Percentiles rank a stretch among this genome's conserved stretches.
phyloP scores from a whole-genome alignment of 768 basidiomycete genomes.

The Lentinula edodes region DNA sequence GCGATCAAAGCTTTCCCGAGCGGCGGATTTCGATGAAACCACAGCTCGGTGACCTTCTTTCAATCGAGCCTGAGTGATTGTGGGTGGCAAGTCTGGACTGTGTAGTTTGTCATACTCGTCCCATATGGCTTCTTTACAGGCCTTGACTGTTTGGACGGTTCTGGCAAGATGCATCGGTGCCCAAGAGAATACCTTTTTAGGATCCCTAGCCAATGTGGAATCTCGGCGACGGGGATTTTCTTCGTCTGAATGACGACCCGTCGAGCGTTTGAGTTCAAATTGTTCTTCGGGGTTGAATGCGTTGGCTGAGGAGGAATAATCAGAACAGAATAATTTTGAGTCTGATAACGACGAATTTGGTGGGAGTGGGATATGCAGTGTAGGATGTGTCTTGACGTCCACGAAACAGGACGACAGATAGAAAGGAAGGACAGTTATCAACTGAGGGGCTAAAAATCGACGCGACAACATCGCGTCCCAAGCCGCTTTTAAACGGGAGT shows the following conservation, averaged over 20 bases:
- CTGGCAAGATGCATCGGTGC: slow-evolving; percentile 64
- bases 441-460: slow-evolving; percentile 48
- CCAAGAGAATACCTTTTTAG: slow-evolving; percentile 31
- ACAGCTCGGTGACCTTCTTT: slow-evolving; percentile 16
- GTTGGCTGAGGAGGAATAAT: slow-evolving; percentile 12
- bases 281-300: slow-evolving; percentile 22
- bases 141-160: slow-evolving; percentile 47
- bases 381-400: slow-evolving; percentile 44
- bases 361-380: slow-evolving; percentile 50
- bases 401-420: slow-evolving; percentile 56
- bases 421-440: slow-evolving; percentile 60
- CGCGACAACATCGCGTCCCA: slow-evolving; percentile 65
- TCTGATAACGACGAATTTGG: slow-evolving; percentile 31
- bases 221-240: slow-evolving; percentile 11
- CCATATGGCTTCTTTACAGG: slow-evolving; percentile 71
- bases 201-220: slow-evolving; percentile 16
- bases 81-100: slow-evolving; percentile 30
- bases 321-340: slow-evolving; percentile 4
- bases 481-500: slow-evolving; percentile 51
- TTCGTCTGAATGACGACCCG: slow-evolving; percentile 10
- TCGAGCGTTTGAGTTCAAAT: slow-evolving; percentile 22
- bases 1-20: slow-evolving; percentile 56
- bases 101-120: slow-evolving; percentile 51
- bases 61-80: slow-evolving; percentile 28
- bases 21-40: slow-evolving; percentile 19